Evolutionary conservation across 1,139 yeast genomes (phyloP).

Genomic region (Nakaseomyces glabratus): DNA sequence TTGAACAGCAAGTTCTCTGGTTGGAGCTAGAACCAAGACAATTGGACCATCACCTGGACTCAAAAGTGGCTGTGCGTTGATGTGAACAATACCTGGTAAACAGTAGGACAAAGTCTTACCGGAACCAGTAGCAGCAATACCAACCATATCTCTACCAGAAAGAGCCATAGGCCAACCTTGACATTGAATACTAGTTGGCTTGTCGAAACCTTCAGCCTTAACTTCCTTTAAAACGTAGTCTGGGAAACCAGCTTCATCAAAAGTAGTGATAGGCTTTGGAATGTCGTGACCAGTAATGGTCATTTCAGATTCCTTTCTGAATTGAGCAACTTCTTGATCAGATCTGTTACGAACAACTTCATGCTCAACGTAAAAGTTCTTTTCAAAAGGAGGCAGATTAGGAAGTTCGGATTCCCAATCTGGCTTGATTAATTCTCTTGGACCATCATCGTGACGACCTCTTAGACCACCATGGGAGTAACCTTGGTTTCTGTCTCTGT

Average conservation of each 20-base stretch:
- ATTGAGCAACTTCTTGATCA: conserved; percentile 59
- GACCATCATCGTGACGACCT: conserved; percentile 31
- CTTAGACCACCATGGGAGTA: conserved; percentile 27
- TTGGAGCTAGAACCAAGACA: conserved; percentile 92
- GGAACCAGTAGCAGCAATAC: conserved; percentile 97
- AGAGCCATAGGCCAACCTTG: conserved; percentile 99
- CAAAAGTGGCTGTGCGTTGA: conserved; percentile 92
- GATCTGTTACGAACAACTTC: conserved; percentile 67
- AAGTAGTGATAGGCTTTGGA: conserved; percentile 87
- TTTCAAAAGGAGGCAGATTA: conserved; percentile 80
- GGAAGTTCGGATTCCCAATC: conserved; percentile 60
- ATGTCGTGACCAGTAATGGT: conserved; percentile 71
- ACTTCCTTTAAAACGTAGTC: conserved; percentile 84
- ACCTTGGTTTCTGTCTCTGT: conserved; percentile 28
- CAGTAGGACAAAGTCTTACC: conserved; percentile 97
- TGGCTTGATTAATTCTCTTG: conserved; percentile 49
- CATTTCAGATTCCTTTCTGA: conserved; percentile 83
- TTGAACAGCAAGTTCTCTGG: conserved; percentile 98
- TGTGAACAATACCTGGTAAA: conserved; percentile 93
- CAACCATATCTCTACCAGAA: conserved; percentile 97
- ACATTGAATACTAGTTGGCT: conserved; percentile 93
- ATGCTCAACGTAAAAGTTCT: conserved; percentile 86
- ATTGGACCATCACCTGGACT: conserved; percentile 95
- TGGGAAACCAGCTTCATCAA: conserved; percentile 97
- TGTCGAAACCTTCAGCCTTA: conserved; percentile 84